Evolutionary conservation across 305 asterid species (phyloP).

Genomic region (Fraxinus albicans): DNA sequence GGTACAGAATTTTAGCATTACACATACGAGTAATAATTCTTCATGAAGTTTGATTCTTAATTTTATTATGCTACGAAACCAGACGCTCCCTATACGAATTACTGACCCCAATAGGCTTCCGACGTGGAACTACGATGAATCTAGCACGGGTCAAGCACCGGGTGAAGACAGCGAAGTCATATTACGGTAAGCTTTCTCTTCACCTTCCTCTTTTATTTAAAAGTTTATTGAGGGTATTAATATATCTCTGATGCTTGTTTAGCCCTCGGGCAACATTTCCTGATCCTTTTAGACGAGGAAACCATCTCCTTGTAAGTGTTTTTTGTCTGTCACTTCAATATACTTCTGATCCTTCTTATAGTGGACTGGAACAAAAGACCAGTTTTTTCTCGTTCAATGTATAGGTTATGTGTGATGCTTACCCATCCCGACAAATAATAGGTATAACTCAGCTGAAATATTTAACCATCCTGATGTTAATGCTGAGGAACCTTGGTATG

Average conservation of each 20-base stretch:
- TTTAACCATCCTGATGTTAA: constrained; percentile 54
- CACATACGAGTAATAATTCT: neutral
- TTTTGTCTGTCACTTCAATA: neutral
- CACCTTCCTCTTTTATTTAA: neutral
- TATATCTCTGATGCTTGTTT: neutral
- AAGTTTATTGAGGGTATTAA: neutral
- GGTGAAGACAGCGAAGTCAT: neutral
- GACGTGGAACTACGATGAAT: neutral
- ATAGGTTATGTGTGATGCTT: constrained; percentile 72
- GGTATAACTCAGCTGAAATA: constrained; percentile 55
- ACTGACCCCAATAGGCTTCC: neutral
- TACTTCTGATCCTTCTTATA: neutral
- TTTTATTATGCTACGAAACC: neutral
- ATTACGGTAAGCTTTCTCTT: neutral
- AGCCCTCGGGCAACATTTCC: constrained; percentile 12
- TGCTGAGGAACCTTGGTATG: constrained; percentile 67
- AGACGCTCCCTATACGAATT: neutral
- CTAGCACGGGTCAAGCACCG: neutral
- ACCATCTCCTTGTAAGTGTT: constrained; percentile 54
- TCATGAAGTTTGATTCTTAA: neutral
- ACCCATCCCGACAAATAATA: constrained; percentile 79
- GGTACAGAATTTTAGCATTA: neutral
- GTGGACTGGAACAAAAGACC: neutral
- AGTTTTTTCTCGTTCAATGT: neutral
- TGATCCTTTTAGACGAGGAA: constrained; percentile 62